Conservation (phyloP, 2,329 filamentous ascomycete species). For the Mycosphaerella arachidis region DNA sequence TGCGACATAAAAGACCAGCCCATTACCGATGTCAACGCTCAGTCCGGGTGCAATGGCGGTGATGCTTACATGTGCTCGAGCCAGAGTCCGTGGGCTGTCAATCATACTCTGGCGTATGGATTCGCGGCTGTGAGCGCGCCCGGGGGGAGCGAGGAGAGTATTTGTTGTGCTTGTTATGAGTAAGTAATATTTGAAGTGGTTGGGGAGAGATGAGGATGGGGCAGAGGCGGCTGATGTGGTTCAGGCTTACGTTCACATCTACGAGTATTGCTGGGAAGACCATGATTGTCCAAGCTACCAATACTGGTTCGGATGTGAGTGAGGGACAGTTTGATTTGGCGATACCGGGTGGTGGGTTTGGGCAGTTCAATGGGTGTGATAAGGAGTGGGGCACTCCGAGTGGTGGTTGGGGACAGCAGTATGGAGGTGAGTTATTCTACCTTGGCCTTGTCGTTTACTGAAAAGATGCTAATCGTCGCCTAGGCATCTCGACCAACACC, state of each 20-base stretch:
- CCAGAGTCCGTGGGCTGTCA: constrained; percentile 60
- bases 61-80: constrained; percentile 57
- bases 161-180: constrained; percentile 65
- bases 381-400: constrained; percentile 1
- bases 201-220: neutral
- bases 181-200: constrained; percentile 12
- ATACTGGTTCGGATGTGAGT: constrained; percentile 56
- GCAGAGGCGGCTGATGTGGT: neutral
- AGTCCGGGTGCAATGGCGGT: constrained; percentile 55
- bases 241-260: constrained; percentile 52
- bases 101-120: constrained; percentile 56
- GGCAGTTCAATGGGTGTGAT: constrained; percentile 23
- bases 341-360: constrained; percentile 51
- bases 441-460: neutral
- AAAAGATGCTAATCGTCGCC: neutral
- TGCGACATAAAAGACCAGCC: constrained; percentile 55
- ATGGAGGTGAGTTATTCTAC: neutral
- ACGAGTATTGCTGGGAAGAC: constrained; percentile 55
- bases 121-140: constrained; percentile 54
- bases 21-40: constrained; percentile 47
- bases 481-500: neutral
- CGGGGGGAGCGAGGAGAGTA: constrained; percentile 54
- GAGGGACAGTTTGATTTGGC: constrained; percentile 57
- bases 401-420: constrained; percentile 1
- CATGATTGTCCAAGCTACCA: constrained; percentile 61